These are phyloP conservation scores for Emmonsia crescens DNA, from an alignment of 2,329 filamentous ascomycete species.

Conservation along the genomic window DNA sequence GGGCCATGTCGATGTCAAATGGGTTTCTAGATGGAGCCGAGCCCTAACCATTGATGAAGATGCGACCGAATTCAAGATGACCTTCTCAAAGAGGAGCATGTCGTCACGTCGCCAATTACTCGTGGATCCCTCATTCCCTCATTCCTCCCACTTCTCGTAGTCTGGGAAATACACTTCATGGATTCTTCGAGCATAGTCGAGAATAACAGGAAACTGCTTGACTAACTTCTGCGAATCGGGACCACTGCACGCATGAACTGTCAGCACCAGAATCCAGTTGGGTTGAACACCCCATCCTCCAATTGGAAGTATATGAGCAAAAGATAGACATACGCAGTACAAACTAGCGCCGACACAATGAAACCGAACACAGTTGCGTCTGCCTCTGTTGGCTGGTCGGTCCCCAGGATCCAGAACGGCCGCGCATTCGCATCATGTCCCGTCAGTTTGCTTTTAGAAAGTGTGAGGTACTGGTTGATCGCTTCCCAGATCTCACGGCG, in stretches of 20 bases:
- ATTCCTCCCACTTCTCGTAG: conserved; percentile 37
- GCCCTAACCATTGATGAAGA: not conserved
- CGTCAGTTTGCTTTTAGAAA: conserved; percentile 18
- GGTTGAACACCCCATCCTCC: not conserved
- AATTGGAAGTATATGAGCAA: not conserved
- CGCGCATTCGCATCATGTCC: conserved; percentile 6
- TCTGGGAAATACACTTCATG: conserved; percentile 49
- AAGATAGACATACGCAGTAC: conserved; percentile 39
- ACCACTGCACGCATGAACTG: conserved; percentile 25
- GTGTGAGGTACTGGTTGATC: conserved; percentile 37
- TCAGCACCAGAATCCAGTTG: not conserved
- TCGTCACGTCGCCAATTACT: not conserved
- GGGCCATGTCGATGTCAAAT: not conserved
- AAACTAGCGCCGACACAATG: conserved; percentile 42
- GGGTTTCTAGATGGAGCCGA: not conserved
- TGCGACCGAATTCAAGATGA: not conserved
- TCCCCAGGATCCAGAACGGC: conserved; percentile 51
- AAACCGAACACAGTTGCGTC: conserved; percentile 51
- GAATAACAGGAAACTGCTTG: conserved; percentile 36
- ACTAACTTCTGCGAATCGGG: conserved; percentile 40
- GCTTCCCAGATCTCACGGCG: conserved; percentile 44
- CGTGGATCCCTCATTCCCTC: not conserved
- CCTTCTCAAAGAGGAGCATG: not conserved
- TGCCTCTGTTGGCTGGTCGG: conserved; percentile 44
- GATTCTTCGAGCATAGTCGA: conserved; percentile 48